Base-by-base conservation (phyloP, 1,284 basidiomycete species). In the Moniliophthora roreri region DNA sequence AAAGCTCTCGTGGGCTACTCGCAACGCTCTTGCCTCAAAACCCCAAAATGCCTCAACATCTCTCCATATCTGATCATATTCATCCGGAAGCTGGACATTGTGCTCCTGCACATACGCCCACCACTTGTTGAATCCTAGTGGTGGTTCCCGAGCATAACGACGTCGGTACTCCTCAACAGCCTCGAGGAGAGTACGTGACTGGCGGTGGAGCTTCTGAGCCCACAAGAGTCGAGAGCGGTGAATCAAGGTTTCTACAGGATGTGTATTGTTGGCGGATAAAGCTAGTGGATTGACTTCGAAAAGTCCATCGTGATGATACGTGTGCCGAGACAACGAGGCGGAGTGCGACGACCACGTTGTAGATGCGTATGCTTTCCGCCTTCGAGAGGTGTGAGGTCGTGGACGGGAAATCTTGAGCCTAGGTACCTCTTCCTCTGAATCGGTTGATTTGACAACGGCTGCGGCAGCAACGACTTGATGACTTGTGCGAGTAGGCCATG, bases 61-160 rank as follows among this genome's bases (percentile, higher is more conserved):
- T n/a, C 65, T 59, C 49, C 72, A 65, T 51, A 85, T 80, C 48
- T 77, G 72, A 55, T 79, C 75, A 50, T 79, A 81, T 48, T 87
- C 80, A 62, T 87, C 84, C 1, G 75, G 77, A 0, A 87, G 76
- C 34, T 76, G 77, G 2, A 89, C 76, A 13, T 77, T 62, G 66
- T 87, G 66, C 41, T 73, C 66, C 54, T 76, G 61, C 3, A 81
- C 78, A 58, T 84, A 87, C 10, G 65, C 61, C 85, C 85, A 87
- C 70, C 75, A 76, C 26, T 63, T 55, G 51, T 82, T 80, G 60
- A 82, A 85, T 1, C 81, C 81, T 41, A 64, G 64, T 1, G 82
- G 82, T 0, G 83, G 74, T 13, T 57, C 53, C 39, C 73, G 63
- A 23, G 60, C 60, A 55, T 75, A 82, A 28, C 70, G 62, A 13